Evolutionary conservation across 1,284 basidiomycete genomes (phyloP).

Genomic region (Clitocybe nebularis): DNA sequence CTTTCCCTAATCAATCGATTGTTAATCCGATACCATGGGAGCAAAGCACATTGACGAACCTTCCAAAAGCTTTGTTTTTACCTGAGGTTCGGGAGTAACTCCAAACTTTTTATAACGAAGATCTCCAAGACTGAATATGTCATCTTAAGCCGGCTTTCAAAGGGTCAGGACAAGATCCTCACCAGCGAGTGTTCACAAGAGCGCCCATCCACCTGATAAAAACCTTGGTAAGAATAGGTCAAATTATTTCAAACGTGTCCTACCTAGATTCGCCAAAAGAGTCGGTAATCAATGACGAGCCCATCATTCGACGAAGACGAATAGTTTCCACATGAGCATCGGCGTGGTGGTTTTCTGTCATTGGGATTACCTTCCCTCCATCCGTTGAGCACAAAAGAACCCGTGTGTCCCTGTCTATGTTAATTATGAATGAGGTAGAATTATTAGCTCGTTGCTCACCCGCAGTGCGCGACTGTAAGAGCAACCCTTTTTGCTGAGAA

Average conservation of each 20-base stretch:
- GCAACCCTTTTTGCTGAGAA: slow-evolving; percentile 69
- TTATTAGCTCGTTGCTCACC: slow-evolving; percentile 67
- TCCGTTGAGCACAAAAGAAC: slow-evolving; percentile 78
- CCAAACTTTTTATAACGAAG: slow-evolving; percentile 86
- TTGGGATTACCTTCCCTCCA: slow-evolving; percentile 68
- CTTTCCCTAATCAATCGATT: slow-evolving; percentile 43
- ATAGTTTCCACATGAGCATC: slow-evolving; percentile 85
- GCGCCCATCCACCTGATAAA: slow-evolving; percentile 87
- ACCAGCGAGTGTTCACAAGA: slow-evolving; percentile 90
- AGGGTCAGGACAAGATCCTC: slow-evolving; percentile 17
- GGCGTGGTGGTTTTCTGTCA: slow-evolving; percentile 93
- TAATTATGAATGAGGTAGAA: no score
- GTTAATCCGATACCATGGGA: not conserved
- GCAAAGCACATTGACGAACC: slow-evolving; percentile 45
- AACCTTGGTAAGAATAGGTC: slow-evolving; percentile 4
- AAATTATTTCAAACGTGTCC: slow-evolving; percentile 15
- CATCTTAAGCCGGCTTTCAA: not conserved
- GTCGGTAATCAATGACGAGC: slow-evolving; percentile 86
- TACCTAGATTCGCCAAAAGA: slow-evolving; percentile 92
- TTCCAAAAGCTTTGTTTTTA: slow-evolving; percentile 75
- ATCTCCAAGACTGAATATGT: slow-evolving; percentile 74
- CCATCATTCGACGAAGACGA: slow-evolving; percentile 86
- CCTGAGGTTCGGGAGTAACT: slow-evolving; percentile 93
- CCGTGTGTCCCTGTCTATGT: slow-evolving; percentile 73
- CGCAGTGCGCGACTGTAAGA: slow-evolving; percentile 89